A percentile compares a stretch with the other conserved stretches of the same genome.
Evolutionary conservation across 495 filamentous ascomycete genomes (phyloP).

Genomic region (Staphylotrichum longicolle): DNA sequence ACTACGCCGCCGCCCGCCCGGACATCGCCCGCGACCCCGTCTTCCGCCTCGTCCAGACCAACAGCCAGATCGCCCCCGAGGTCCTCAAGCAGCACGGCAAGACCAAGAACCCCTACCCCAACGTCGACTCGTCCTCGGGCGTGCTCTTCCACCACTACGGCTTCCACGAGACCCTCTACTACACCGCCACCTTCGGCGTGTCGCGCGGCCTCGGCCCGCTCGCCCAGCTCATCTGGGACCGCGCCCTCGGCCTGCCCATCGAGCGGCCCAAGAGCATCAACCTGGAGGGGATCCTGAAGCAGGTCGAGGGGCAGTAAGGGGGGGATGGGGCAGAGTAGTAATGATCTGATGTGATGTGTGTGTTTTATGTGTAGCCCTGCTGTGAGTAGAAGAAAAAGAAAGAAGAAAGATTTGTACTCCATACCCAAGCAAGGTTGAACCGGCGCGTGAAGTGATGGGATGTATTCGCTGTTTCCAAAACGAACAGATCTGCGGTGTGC

Average conservation of each 20-base stretch:
- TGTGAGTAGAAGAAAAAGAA: too few species aligned
- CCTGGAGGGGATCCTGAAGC: conserved; percentile 72
- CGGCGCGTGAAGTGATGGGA: neutral
- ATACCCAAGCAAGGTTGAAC: too few species aligned
- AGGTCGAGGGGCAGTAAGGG: conserved; percentile 41
- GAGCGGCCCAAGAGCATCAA: conserved; percentile 98
- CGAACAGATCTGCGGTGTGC: too few species aligned
- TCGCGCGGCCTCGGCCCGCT: conserved; percentile 86
- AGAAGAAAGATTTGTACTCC: too few species aligned
- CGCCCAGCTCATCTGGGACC: conserved; percentile 94
- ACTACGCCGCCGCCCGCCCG: conserved; percentile 81
- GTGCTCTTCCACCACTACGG: conserved; percentile 97
- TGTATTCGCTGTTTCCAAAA: neutral
- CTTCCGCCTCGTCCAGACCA: conserved; percentile 89
- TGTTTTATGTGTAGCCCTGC: neutral
- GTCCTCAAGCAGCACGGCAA: conserved; percentile 93
- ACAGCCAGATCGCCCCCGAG: conserved; percentile 69
- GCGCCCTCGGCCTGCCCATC: conserved; percentile 92
- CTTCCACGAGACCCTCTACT: conserved; percentile 95
- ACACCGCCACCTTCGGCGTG: conserved; percentile 96
- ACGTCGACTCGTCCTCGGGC: conserved; percentile 88
- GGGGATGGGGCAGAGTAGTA: neutral
- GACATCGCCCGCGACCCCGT: conserved; percentile 85
- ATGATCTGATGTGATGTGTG: neutral
- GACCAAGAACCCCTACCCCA: conserved; percentile 98